Percentiles rank a stretch among this genome's conserved stretches.
Conservation (phyloP, 345 rosid species). For the Combretum micranthum region DNA sequence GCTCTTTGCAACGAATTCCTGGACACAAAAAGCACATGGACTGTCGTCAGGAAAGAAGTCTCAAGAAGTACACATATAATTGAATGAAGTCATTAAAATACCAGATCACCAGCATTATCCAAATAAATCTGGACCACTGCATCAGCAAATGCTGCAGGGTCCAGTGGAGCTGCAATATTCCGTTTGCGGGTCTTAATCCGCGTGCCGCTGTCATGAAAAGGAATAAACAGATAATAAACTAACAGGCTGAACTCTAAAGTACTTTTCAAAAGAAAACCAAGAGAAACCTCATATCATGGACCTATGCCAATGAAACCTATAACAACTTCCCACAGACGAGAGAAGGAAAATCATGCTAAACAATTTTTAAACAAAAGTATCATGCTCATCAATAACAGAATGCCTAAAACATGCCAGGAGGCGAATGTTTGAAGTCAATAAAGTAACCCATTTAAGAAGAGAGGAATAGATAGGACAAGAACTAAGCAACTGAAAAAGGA, state of each 20-base stretch:
- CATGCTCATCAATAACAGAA: too few relatives aligned
- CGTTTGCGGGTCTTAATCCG: conserved; percentile 99
- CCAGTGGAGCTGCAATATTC: conserved; percentile 93
- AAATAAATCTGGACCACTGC: conserved; percentile 94
- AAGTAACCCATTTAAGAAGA: too few relatives aligned
- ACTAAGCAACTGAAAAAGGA: too few relatives aligned
- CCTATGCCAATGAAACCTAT: too few relatives aligned
- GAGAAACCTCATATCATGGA: too few relatives aligned
- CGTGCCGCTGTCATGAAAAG: conserved; percentile 62
- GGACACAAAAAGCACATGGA: conserved; percentile 6
- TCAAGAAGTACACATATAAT: background rate
- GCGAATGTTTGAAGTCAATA: too few relatives aligned
- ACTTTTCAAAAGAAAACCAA: background rate
- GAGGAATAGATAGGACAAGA: too few relatives aligned
- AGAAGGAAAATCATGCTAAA: too few relatives aligned
- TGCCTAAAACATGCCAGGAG: too few relatives aligned
- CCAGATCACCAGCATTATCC: conserved; percentile 99
- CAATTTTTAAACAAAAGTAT: too few relatives aligned
- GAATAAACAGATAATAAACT: background rate
- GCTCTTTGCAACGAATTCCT: conserved; percentile 90
- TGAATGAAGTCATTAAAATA: conserved; percentile 16
- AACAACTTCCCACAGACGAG: too few relatives aligned
- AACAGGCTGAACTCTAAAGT: background rate
- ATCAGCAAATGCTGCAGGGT: conserved; percentile 97
- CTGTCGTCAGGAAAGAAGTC: background rate